Evolutionary conservation across 139 green algal genomes (phyloP).

Genomic region (Chlorella sp.): DNA sequence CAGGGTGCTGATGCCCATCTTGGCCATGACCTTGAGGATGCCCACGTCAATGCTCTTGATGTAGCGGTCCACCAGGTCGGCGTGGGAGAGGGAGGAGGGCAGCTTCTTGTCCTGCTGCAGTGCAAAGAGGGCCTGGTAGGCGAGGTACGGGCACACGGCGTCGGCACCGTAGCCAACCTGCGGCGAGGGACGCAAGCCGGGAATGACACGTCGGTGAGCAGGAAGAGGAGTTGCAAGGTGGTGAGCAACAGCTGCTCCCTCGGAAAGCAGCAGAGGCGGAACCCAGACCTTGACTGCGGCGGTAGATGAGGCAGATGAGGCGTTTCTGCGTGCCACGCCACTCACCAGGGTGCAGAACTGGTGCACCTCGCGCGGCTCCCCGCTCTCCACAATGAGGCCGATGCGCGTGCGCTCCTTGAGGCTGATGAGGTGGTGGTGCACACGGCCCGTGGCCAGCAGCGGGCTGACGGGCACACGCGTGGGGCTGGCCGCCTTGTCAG

Average conservation of each 20-base stretch:
- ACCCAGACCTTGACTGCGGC: no score
- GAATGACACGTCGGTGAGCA: no score
- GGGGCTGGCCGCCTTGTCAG: constrained; percentile 51
- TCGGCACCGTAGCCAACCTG: constrained; percentile 85
- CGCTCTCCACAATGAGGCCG: constrained; percentile 78
- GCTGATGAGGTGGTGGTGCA: constrained; percentile 86
- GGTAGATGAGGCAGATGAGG: no score
- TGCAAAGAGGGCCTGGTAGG: constrained; percentile 74
- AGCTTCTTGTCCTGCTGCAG: constrained; percentile 73
- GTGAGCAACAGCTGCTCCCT: no score
- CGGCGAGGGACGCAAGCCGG: not conserved
- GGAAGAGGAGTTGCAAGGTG: no score
- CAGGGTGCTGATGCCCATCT: constrained; percentile 95
- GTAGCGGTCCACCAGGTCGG: constrained; percentile 66
- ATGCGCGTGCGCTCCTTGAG: constrained; percentile 56
- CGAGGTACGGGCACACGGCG: constrained; percentile 91
- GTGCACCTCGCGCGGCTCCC: constrained; percentile 51
- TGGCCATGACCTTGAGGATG: constrained; percentile 46
- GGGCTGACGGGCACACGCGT: constrained; percentile 69
- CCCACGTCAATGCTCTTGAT: constrained; percentile 61
- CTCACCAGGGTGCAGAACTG: constrained; percentile 81
- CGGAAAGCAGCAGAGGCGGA: no score
- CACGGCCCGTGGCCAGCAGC: constrained; percentile 78
- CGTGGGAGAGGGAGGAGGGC: constrained; percentile 25
- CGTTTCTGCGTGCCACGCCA: no score